A percentile compares a stretch with the other conserved stretches of the same genome.
phyloP scores from a whole-genome alignment of 1,284 basidiomycete species.

The Apiotrichum mycotoxinovorans region DNA sequence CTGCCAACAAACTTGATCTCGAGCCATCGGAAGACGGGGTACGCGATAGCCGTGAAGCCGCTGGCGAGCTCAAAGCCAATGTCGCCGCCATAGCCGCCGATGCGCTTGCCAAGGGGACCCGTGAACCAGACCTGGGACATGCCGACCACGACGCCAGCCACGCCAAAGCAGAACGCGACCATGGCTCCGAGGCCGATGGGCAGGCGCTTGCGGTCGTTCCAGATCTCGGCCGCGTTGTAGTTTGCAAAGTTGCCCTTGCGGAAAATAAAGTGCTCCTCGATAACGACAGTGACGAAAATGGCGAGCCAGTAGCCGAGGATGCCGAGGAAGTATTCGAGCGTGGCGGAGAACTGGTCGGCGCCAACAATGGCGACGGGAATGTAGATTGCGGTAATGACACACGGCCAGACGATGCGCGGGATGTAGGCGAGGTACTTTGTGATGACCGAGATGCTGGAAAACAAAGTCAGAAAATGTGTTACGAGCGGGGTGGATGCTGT shows the following conservation, averaged over 20 bases:
- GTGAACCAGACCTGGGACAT: constrained; percentile 45
- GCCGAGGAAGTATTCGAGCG: constrained; percentile 31
- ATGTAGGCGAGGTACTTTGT: constrained; percentile 36
- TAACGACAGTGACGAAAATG: constrained; percentile 44
- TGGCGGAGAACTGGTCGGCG: constrained; percentile 38
- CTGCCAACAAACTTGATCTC: constrained; percentile 27
- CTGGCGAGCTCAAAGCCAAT: constrained; percentile 41
- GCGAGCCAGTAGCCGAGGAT: constrained; percentile 42
- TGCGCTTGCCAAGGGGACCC: constrained; percentile 27
- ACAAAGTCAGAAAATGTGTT: not conserved
- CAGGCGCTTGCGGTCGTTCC: constrained; percentile 32
- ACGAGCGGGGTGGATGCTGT: too few species aligned
- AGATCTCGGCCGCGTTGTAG: constrained; percentile 37
- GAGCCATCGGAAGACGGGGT: constrained; percentile 36
- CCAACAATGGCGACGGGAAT: constrained; percentile 46
- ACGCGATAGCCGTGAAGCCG: constrained; percentile 39
- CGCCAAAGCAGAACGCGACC: constrained; percentile 26
- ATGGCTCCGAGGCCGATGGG: constrained; percentile 33
- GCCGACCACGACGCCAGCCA: constrained; percentile 36
- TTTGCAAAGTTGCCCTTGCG: constrained; percentile 36
- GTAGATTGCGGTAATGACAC: constrained; percentile 46
- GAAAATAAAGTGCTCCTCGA: constrained; percentile 50
- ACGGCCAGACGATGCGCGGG: constrained; percentile 47
- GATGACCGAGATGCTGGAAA: constrained; percentile 36
- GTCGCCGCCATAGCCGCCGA: constrained; percentile 32